Base-by-base conservation (phyloP, 345 rosid species). In the Aquilaria sinensis region DNA sequence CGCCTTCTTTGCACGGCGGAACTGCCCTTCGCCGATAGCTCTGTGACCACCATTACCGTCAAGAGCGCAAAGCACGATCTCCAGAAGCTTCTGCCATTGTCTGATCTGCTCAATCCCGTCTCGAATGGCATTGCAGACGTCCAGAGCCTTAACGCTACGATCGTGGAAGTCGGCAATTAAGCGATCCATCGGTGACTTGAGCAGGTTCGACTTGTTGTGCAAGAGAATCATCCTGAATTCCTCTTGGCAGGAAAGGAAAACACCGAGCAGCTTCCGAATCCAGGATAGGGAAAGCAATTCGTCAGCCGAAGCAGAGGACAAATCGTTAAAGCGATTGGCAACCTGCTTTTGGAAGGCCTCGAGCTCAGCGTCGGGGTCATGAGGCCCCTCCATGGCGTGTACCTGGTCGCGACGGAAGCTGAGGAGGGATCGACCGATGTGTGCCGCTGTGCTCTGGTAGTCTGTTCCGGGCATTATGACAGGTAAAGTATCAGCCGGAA, bases 1-100 rank as follows among this genome's bases (percentile, higher is more conserved):
- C 8, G 96, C 93, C 70, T 90, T 90, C 69, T 80, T 88, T 0
- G 97, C 97, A 0, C 97, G 85, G 32, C 96, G 93, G 62, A 84
- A 75, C 23, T 88, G 93, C 1, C 96, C 97, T 72, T 88, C 91
- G 1, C 97, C 87, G 8, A 76, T 43, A 10, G 70, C 43, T 61
- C 71, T 81, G 68, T 67, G 66, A 45, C 34, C 12, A 16, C 57
- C 31, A 52, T 70, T 65, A 2, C 33, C 65, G 30, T 83, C 89
- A 64, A 90, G 50, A 34, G 89, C 83, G 14, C 80, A 74, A 52
- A 72, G 65, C 1, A 83, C 89, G 57, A 88, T 83, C 70, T 88
- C 96, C 64, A 81, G 15, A 8, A 83, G 80, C 69, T 74, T 88
- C 71, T 69, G 75, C 92, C 89, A 85, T 33, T 70, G 79, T 23